Conservation (phyloP, 1,284 basidiomycete species). For the Moesziomyces antarcticus region DNA sequence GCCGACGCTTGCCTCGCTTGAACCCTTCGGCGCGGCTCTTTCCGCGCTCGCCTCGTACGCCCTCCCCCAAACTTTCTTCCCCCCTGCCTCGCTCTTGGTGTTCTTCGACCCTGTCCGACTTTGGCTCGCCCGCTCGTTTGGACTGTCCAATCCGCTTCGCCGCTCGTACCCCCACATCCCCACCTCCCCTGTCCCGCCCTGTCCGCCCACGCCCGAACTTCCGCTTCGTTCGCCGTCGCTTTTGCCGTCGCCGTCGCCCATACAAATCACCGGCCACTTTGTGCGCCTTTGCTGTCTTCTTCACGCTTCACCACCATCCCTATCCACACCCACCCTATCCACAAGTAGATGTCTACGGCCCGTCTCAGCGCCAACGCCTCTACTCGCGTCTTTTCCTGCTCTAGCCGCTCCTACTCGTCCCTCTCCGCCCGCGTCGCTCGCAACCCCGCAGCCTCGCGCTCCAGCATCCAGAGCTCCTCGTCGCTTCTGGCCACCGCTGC, state of each 20-base stretch:
- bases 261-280: conserved; percentile 3
- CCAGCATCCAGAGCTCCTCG: conserved; percentile 12
- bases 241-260: not conserved
- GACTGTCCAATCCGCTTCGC: conserved; percentile 25
- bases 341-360: conserved; percentile 46
- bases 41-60: too few relatives aligned
- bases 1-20: not conserved
- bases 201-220: conserved; percentile 6
- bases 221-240: conserved; percentile 12
- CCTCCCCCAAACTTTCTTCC: too few relatives aligned
- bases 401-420: conserved; percentile 35
- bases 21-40: too few relatives aligned
- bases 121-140: not conserved
- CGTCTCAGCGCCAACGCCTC: conserved; percentile 39
- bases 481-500: conserved; percentile 14
- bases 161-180: conserved; percentile 19
- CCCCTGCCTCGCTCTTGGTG: too few relatives aligned
- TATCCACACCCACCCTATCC: not conserved
- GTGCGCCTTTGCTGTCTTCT: not conserved
- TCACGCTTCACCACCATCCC: not conserved
- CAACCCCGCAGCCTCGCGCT: conserved; percentile 18
- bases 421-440: conserved; percentile 37
- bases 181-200: not conserved
- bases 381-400: conserved; percentile 27
- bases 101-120: not conserved